Conservation (phyloP, 2,329 filamentous ascomycete species). For the Beauveria medogensis region DNA sequence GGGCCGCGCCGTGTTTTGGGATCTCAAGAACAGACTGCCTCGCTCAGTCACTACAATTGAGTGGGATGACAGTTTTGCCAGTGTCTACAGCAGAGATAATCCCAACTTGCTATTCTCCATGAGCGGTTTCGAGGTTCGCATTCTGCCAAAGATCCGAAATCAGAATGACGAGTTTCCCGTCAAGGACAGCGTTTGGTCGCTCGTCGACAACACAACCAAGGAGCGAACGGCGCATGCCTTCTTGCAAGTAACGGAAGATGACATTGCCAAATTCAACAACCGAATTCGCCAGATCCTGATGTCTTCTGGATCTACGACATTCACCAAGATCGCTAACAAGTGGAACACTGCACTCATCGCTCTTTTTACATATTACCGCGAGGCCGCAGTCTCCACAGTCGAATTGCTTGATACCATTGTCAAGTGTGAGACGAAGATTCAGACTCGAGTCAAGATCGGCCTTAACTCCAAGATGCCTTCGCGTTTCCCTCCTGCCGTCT, state of each 20-base stretch:
- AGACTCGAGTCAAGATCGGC: constrained; percentile 97
- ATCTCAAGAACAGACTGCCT: constrained; percentile 92
- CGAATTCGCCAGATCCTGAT: constrained; percentile 96
- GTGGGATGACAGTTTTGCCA: constrained; percentile 98
- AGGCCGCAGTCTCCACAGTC: constrained; percentile 92
- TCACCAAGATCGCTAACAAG: constrained; percentile 99
- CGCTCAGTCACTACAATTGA: constrained; percentile 95
- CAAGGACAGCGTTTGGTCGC: constrained; percentile 96
- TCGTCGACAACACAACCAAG: constrained; percentile 94
- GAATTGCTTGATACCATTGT: constrained; percentile 94
- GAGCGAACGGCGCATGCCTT: constrained; percentile 96
- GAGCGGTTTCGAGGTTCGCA: constrained; percentile 95
- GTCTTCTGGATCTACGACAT: constrained; percentile 98
- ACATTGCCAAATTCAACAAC: constrained; percentile 98
- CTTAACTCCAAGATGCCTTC: constrained; percentile 99
- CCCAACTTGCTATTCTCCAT: constrained; percentile 96
- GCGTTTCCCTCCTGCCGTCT: constrained; percentile 94
- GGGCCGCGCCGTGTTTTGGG: constrained; percentile 96
- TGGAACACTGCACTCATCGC: constrained; percentile 98
- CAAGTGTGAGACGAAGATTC: constrained; percentile 99
- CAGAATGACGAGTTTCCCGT: constrained; percentile 93
- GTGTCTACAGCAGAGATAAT: constrained; percentile 96
- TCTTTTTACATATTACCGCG: constrained; percentile 96
- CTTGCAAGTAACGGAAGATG: constrained; percentile 93
- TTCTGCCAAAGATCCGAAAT: constrained; percentile 90